Conservation (phyloP, 1,139 yeast species). For the Blastobotrys indianensis region DNA sequence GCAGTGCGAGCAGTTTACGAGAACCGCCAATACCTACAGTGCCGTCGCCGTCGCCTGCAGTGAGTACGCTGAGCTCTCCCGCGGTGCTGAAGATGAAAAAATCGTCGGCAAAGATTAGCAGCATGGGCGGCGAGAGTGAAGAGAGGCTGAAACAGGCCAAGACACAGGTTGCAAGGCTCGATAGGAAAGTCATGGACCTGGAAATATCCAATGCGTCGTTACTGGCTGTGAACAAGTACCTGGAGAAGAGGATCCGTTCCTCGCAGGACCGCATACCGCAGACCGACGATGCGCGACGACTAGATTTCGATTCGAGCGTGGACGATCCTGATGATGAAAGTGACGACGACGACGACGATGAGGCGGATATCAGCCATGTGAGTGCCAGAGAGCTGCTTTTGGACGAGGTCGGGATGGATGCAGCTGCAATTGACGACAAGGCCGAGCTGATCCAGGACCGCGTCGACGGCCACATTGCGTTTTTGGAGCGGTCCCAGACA, state of each 20-base stretch:
- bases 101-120: neutral
- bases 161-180: constrained; percentile 20
- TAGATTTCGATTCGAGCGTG: constrained; percentile 4
- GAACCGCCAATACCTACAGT: no score
- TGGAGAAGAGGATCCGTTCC: constrained; percentile 23
- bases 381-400: constrained; percentile 7
- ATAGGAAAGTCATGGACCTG: constrained; percentile 27
- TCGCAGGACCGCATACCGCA: constrained; percentile 14
- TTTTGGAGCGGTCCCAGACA: constrained; percentile 22
- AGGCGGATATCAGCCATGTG: neutral
- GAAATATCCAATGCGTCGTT: constrained; percentile 30
- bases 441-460: constrained; percentile 19
- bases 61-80: no score
- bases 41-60: no score
- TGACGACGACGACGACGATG: constrained; percentile 9
- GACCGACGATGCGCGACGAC: constrained; percentile 6
- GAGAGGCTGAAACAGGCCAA: constrained; percentile 1
- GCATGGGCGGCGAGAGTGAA: neutral
- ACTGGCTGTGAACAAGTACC: constrained; percentile 26
- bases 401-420: constrained; percentile 3
- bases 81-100: no score
- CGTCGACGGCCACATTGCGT: constrained; percentile 22
- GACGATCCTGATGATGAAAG: constrained; percentile 12
- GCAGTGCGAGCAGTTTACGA: no score
- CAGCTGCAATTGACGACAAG: constrained; percentile 14